Evolutionary conservation across 768 basidiomycete genomes (phyloP).

Genomic region (Hysterangium stoloniferum): DNA sequence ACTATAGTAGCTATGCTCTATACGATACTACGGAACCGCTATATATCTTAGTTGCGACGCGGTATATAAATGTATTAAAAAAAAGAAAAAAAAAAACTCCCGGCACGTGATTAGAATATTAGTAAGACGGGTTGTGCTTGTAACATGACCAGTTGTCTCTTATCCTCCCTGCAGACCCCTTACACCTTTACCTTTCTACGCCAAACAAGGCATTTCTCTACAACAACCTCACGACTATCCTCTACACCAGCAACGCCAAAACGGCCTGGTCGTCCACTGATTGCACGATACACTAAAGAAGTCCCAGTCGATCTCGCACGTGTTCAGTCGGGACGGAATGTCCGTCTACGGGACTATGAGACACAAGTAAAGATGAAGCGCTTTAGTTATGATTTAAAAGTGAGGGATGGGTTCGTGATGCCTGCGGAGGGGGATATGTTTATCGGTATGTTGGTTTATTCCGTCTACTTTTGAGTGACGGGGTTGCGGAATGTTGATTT

Average conservation of each 20-base stretch:
- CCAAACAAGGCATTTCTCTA: neutral
- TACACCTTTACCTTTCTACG: neutral
- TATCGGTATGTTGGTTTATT: neutral
- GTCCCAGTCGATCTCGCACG: neutral
- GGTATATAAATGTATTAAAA: no score
- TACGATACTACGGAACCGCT: no score
- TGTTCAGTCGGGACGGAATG: neutral
- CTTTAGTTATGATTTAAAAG: neutral
- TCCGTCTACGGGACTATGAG: neutral
- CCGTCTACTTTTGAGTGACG: neutral
- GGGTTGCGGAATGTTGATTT: no score
- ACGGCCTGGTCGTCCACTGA: neutral
- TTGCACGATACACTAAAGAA: neutral
- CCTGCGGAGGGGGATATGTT: neutral
- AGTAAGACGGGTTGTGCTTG: no score
- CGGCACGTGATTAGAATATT: no score
- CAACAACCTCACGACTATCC: neutral
- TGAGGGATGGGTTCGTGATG: neutral
- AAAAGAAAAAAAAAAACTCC: no score
- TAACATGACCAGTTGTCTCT: no score
- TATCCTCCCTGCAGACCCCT: no score
- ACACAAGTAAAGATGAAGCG: neutral
- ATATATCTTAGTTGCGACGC: no score
- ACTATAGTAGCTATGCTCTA: no score
- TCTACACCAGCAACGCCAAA: no score